phyloP scores from a whole-genome alignment of 805 yeast genomes.

The Candida hispaniensis region DNA sequence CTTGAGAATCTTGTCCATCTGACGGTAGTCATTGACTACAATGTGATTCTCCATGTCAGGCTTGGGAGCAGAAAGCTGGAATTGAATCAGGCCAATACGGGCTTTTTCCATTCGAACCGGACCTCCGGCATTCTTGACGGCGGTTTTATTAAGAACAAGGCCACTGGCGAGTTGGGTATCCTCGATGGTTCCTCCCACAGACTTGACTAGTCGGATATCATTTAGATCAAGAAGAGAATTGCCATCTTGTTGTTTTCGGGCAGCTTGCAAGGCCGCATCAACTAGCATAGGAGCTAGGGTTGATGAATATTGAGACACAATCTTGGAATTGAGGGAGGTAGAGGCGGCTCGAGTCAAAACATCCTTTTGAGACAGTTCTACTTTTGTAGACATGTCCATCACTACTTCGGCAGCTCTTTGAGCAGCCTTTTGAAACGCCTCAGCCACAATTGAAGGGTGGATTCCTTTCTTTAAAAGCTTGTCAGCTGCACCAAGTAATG shows the following conservation, averaged over 20 bases:
- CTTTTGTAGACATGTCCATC: slow-evolving; percentile 72
- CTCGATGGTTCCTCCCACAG: slow-evolving; percentile 95
- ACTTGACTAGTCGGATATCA: slow-evolving; percentile 82
- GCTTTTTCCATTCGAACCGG: slow-evolving; percentile 94
- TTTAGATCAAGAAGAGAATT: slow-evolving; percentile 59
- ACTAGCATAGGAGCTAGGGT: slow-evolving; percentile 88
- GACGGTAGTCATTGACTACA: slow-evolving; percentile 95
- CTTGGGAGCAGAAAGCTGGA: slow-evolving; percentile 91
- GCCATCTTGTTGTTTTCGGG: slow-evolving; percentile 46
- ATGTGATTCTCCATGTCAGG: slow-evolving; percentile 97
- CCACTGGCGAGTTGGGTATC: slow-evolving; percentile 86
- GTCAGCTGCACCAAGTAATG: slow-evolving; percentile 90
- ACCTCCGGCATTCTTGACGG: slow-evolving; percentile 84
- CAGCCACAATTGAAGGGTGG: slow-evolving; percentile 92
- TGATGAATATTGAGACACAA: slow-evolving; percentile 84
- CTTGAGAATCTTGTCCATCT: slow-evolving; percentile 96
- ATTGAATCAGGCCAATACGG: slow-evolving; percentile 77
- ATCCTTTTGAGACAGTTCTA: slow-evolving; percentile 70
- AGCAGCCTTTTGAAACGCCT: slow-evolving; percentile 85
- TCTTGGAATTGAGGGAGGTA: slow-evolving; percentile 88
- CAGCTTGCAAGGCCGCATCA: slow-evolving; percentile 77
- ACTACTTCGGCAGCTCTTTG: slow-evolving; percentile 69
- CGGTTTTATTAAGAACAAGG: slow-evolving; percentile 85
- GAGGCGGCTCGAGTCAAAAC: slow-evolving; percentile 84
- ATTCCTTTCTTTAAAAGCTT: slow-evolving; percentile 74